Conservation (phyloP, 805 yeast genomes). For the Candida wancherniae region DNA sequence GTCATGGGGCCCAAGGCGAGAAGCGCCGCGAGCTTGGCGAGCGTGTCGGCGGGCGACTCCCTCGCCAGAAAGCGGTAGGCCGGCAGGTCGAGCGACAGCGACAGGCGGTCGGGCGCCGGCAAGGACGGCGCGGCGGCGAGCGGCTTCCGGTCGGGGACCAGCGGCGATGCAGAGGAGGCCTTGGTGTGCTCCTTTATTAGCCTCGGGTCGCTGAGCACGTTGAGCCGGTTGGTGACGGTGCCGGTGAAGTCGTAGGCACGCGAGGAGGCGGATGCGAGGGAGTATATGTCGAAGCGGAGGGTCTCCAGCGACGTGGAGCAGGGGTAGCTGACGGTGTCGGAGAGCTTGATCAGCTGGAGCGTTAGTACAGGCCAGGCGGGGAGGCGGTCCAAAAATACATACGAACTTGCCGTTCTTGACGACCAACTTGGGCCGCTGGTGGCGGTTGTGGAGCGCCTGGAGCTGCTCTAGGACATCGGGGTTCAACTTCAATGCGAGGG, state of each 20-base stretch:
- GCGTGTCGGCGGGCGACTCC: conserved; percentile 8
- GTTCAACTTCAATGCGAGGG: conserved; percentile 27
- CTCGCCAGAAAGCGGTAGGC: conserved; percentile 8
- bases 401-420: conserved; percentile 35
- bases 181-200: conserved; percentile 20
- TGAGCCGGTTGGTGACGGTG: conserved; percentile 27
- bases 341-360: conserved; percentile 26
- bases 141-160: conserved; percentile 1
- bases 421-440: conserved; percentile 25
- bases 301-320: conserved; percentile 31
- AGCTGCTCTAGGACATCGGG: conserved; percentile 25
- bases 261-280: conserved; percentile 9
- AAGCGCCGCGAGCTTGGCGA: conserved; percentile 12
- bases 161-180: conserved; percentile 2
- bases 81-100: conserved; percentile 8
- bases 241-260: conserved; percentile 23
- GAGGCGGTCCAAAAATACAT: conserved; percentile 14
- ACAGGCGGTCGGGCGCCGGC: conserved; percentile 1
- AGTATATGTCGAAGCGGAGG: conserved; percentile 33
- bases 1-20: conserved; percentile 19
- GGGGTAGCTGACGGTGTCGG: conserved; percentile 26
- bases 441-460: conserved; percentile 15
- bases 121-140: conserved; percentile 1
- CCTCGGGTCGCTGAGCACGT: conserved; percentile 27
- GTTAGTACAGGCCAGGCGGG: conserved; percentile 16